phyloP scores from a whole-genome alignment of 805 yeast species.

The Brettanomyces custersianus region DNA sequence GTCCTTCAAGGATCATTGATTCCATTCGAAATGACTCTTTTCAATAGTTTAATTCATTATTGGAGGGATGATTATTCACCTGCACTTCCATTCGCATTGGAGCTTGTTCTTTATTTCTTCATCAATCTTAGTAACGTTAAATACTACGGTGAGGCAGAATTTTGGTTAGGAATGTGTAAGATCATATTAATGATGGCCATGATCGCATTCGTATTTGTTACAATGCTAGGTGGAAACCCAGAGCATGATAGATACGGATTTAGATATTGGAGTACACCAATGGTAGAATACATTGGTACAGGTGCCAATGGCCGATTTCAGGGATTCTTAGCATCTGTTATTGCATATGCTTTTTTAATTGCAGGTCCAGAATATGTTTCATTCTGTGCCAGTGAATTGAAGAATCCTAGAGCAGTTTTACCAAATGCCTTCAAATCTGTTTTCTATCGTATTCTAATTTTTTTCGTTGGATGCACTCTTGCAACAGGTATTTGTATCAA shows the following conservation, averaged over 20 bases:
- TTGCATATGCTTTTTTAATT: constrained; percentile 31
- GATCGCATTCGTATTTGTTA: constrained; percentile 23
- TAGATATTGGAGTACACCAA: constrained; percentile 21
- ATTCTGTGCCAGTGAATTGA: constrained; percentile 38
- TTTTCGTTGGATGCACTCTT: constrained; percentile 39
- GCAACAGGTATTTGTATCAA: constrained; percentile 38
- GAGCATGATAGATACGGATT: constrained; percentile 30
- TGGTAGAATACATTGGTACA: constrained; percentile 27
- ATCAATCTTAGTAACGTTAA: constrained; percentile 36
- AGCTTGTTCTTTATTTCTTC: constrained; percentile 31
- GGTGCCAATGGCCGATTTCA: constrained; percentile 39
- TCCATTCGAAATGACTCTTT: constrained; percentile 40
- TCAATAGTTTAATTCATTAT: constrained; percentile 37
- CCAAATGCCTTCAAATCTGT: constrained; percentile 41
- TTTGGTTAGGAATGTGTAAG: constrained; percentile 36
- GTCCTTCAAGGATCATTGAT: constrained; percentile 35
- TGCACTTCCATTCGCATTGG: constrained; percentile 35
- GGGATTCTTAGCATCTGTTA: constrained; percentile 34
- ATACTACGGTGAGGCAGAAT: constrained; percentile 41
- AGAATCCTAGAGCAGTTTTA: constrained; percentile 38
- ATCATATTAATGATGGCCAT: constrained; percentile 31
- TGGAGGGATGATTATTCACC: constrained; percentile 40
- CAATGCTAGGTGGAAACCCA: constrained; percentile 47
- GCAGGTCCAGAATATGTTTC: constrained; percentile 44
- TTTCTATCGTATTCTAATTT: constrained; percentile 33